A percentile compares a stretch with the other conserved stretches of the same genome.
These are phyloP conservation scores for Ganoderma lucidum DNA, from an alignment of 1,284 basidiomycete genomes.

Conservation along the genomic window DNA sequence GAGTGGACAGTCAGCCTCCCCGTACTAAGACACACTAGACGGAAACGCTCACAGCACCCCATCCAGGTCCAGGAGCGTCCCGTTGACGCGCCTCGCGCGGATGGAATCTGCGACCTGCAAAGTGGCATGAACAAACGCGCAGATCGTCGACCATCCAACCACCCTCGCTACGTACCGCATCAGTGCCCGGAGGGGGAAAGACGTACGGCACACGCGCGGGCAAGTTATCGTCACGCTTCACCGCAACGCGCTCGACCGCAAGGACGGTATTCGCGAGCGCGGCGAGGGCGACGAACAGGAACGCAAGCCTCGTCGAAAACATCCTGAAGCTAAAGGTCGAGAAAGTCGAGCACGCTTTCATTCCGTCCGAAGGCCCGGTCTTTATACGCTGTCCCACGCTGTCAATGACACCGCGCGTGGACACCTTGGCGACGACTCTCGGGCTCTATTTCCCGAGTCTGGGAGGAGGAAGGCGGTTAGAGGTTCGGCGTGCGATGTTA, in stretches of 20 bases:
- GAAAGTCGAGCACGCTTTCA: background rate
- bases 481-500: background rate
- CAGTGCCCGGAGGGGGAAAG: slow-evolving; percentile 36
- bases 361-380: background rate
- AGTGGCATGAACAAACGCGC: background rate
- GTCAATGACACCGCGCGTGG: background rate
- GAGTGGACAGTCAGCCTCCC: background rate
- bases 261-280: slow-evolving; percentile 6
- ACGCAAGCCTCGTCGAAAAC: background rate
- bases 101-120: slow-evolving; percentile 36
- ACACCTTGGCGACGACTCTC: background rate
- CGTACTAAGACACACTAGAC: background rate
- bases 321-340: slow-evolving; percentile 2
- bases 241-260: background rate
- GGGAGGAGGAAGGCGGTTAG: background rate
- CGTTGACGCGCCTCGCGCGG: slow-evolving; percentile 32
- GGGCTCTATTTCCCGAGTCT: background rate
- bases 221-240: slow-evolving; percentile 31
- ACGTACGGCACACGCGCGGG: slow-evolving; percentile 40
- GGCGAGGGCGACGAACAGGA: slow-evolving; percentile 10
- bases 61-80: slow-evolving; percentile 35
- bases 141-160: background rate
- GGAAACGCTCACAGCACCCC: slow-evolving; percentile 33
- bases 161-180: slow-evolving; percentile 26
- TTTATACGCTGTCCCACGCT: background rate